Evolutionary conservation across 2,329 filamentous ascomycete genomes (phyloP).

Genomic region (Cercospora canescens): DNA sequence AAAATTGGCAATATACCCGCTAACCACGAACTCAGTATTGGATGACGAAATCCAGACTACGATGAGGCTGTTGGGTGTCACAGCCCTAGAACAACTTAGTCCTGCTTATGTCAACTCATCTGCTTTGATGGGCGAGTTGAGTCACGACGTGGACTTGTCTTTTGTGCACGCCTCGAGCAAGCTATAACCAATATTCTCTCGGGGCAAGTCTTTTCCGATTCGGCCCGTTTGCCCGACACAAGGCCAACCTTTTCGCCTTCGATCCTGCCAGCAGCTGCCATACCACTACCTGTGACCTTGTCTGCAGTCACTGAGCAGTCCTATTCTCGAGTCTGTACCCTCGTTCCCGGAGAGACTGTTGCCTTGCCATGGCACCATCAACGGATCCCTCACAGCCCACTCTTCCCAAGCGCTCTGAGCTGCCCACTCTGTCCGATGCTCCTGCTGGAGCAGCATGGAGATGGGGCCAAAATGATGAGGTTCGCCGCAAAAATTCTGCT

Average conservation of each 20-base stretch:
- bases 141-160: neutral
- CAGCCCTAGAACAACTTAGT: slow-evolving; percentile 20
- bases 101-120: neutral
- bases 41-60: neutral
- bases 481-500: neutral
- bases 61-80: neutral
- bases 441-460: neutral
- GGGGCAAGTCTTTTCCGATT: neutral
- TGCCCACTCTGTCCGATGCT: neutral
- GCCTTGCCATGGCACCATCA: neutral
- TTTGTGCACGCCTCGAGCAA: neutral
- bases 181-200: neutral
- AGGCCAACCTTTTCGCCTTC: neutral
- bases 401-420: neutral
- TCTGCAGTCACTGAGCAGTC: neutral
- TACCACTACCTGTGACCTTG: neutral
- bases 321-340: neutral
- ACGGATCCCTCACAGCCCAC: neutral
- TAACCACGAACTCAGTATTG: neutral
- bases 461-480: neutral
- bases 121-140: neutral
- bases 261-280: neutral
- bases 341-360: neutral
- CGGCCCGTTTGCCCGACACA: neutral
- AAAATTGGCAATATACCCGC: neutral